A percentile compares a stretch with the other conserved stretches of the same genome.
Evolutionary conservation across 2,329 filamentous ascomycete species (phyloP).

Genomic region (Peltaster fructicola): DNA sequence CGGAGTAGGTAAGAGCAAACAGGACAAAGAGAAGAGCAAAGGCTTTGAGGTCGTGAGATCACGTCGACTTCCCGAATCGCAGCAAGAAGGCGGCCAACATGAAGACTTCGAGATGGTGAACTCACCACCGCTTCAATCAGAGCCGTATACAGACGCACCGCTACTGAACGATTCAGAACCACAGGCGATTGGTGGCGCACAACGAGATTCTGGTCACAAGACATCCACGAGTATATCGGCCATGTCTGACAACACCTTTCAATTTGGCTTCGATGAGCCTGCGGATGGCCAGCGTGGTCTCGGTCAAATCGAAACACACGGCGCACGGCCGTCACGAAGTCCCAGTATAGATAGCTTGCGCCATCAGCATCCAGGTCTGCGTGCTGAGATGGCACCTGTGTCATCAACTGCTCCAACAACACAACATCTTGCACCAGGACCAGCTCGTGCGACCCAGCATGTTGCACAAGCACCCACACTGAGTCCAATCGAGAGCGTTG

Average conservation of each 20-base stretch:
- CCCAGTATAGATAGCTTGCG: too few relatives aligned
- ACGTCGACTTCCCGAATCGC: constrained; percentile 58
- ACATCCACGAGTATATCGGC: constrained; percentile 3
- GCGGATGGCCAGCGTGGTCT: too few relatives aligned
- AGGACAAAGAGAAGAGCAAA: constrained; percentile 79
- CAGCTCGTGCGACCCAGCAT: not conserved
- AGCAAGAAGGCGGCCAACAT: constrained; percentile 48
- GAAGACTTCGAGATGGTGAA: constrained; percentile 18
- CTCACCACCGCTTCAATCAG: constrained; percentile 15
- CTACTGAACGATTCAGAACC: constrained; percentile 6
- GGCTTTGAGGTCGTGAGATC: constrained; percentile 94
- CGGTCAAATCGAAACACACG: too few relatives aligned
- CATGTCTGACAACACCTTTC: constrained; percentile 6
- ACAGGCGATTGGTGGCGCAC: constrained; percentile 8
- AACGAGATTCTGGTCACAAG: constrained; percentile 5
- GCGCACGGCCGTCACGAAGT: too few relatives aligned
- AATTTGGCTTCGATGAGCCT: constrained; percentile 10
- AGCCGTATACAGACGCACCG: constrained; percentile 17
- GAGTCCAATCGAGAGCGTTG: constrained; percentile 13
- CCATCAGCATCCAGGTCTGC: not conserved
- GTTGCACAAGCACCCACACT: constrained; percentile 10
- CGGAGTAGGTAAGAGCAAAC: constrained; percentile 36
- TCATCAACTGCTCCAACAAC: not conserved
- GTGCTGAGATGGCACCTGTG: not conserved
- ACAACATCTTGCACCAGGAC: not conserved